Conservation (phyloP, 129 eudicot species). For the Logfia minima region DNA sequence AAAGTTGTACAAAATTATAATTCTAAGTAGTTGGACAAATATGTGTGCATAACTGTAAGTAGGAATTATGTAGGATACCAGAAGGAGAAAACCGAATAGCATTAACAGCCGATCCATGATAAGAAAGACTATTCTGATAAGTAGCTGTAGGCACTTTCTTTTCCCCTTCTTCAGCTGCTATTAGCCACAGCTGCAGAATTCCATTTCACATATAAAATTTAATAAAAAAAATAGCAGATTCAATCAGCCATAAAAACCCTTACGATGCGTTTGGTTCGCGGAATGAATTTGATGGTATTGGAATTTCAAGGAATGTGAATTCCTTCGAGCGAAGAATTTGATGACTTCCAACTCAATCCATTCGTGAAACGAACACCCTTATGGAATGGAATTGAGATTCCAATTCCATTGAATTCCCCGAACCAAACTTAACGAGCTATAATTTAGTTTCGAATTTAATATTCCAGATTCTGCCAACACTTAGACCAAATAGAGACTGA, state of each 20-base stretch:
- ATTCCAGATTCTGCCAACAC: neutral
- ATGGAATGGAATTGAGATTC: too few species aligned
- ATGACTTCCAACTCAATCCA: too few species aligned
- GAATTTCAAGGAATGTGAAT: too few species aligned
- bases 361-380: too few species aligned
- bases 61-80: slow-evolving; percentile 38
- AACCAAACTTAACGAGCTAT: neutral
- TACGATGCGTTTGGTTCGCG: too few species aligned
- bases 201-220: slow-evolving; percentile 5
- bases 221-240: neutral
- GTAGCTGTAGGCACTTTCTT: slow-evolving; percentile 70
- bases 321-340: too few species aligned
- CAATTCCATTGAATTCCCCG: too few species aligned
- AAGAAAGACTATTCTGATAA: slow-evolving; percentile 77
- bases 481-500: neutral
- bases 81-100: slow-evolving; percentile 91
- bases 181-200: slow-evolving; percentile 65
- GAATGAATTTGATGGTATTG: too few species aligned
- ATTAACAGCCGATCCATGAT: slow-evolving; percentile 87
- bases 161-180: slow-evolving; percentile 61
- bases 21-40: neutral
- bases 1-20: neutral
- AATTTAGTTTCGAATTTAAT: neutral
- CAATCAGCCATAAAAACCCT: neutral
- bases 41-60: neutral